Evolutionary conservation across 2,329 filamentous ascomycete genomes (phyloP).

Genomic region (Septoria linicola): DNA sequence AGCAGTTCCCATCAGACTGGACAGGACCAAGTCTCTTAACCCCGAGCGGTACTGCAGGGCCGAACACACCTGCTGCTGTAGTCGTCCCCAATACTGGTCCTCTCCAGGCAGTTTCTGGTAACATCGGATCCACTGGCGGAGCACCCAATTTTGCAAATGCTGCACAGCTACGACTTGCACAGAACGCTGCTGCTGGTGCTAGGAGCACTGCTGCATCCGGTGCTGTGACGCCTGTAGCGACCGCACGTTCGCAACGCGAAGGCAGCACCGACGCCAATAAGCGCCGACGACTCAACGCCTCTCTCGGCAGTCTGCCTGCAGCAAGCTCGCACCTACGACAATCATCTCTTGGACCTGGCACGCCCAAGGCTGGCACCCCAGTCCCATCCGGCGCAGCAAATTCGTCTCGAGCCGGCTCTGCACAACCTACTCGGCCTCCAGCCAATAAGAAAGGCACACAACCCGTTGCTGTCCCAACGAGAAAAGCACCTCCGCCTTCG

Average conservation of each 20-base stretch:
- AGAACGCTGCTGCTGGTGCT: conserved; percentile 33
- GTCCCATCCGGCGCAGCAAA: conserved; percentile 41
- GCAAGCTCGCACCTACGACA: conserved; percentile 57
- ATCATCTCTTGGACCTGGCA: conserved; percentile 62
- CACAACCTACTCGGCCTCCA: conserved; percentile 48
- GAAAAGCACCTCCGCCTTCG: conserved; percentile 51
- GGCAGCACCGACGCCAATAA: conserved; percentile 52
- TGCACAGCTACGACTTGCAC: conserved; percentile 47
- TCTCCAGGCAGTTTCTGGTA: conserved; percentile 57
- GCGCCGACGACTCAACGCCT: conserved; percentile 57
- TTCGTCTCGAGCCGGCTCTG: conserved; percentile 58
- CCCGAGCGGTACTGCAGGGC: conserved; percentile 38
- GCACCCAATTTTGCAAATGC: conserved; percentile 54
- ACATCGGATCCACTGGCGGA: conserved; percentile 48
- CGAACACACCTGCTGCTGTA: conserved; percentile 30
- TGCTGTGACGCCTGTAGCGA: conserved; percentile 25
- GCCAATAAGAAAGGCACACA: conserved; percentile 36
- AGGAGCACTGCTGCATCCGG: conserved; percentile 20
- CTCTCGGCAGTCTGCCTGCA: conserved; percentile 55
- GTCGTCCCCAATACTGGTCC: conserved; percentile 51
- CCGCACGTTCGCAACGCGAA: conserved; percentile 36
- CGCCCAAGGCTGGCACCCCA: conserved; percentile 59
- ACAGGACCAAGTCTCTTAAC: conserved; percentile 59
- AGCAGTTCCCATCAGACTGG: conserved; percentile 59
- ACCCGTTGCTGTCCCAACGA: conserved; percentile 30